phyloP scores from a whole-genome alignment of 2,329 filamentous ascomycete genomes.

The Penicillium brasilianum region DNA sequence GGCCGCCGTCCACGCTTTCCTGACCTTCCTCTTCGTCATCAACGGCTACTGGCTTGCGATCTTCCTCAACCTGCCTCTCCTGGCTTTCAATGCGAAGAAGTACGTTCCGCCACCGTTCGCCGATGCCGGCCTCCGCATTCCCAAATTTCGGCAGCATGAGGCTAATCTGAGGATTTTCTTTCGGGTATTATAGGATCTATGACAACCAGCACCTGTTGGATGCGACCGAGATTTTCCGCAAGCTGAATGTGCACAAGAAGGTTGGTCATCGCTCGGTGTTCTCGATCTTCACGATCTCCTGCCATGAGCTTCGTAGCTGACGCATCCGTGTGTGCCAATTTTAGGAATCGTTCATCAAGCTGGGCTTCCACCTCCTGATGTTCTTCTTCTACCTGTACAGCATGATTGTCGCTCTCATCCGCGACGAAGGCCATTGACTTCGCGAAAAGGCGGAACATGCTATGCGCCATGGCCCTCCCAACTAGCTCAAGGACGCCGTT shows the following conservation, averaged over 20 bases:
- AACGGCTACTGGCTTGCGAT: constrained; percentile 98
- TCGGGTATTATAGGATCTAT: constrained; percentile 71
- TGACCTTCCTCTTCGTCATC: constrained; percentile 94
- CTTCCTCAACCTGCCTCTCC: constrained; percentile 85
- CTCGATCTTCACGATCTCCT: neutral
- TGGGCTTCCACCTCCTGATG: constrained; percentile 98
- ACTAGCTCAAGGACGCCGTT: constrained; percentile 21
- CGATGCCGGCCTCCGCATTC: constrained; percentile 6
- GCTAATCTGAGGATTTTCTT: constrained; percentile 30
- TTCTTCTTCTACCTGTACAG: constrained; percentile 99
- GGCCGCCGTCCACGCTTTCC: constrained; percentile 93
- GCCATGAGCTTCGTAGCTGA: constrained; percentile 16
- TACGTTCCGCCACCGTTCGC: constrained; percentile 56
- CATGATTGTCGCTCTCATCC: constrained; percentile 97
- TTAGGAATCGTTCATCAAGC: constrained; percentile 99
- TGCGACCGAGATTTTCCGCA: constrained; percentile 98
- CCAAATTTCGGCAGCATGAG: constrained; percentile 2
- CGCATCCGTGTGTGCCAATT: neutral
- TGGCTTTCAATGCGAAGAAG: constrained; percentile 98
- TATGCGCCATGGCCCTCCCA: constrained; percentile 45
- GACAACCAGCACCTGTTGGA: constrained; percentile 97
- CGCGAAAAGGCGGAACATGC: constrained; percentile 44
- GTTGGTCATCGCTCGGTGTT: constrained; percentile 50
- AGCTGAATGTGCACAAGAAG: constrained; percentile 99
- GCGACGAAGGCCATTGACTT: constrained; percentile 84